These are phyloP conservation scores for Mycena capillaripes DNA, from an alignment of 768 basidiomycete genomes.

Conservation along the genomic window DNA sequence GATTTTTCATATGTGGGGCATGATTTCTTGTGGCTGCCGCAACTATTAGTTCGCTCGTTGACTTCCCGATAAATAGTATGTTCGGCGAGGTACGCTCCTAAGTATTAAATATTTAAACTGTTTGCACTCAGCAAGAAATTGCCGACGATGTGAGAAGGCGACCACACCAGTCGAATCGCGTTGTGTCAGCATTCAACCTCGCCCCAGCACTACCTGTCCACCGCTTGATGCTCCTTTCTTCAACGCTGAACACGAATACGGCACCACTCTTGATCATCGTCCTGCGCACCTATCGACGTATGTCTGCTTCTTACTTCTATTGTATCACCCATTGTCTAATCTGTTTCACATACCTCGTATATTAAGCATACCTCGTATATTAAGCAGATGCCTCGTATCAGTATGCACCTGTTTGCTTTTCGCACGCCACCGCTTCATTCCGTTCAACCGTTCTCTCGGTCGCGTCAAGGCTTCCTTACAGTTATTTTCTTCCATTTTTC, in stretches of 20 bases:
- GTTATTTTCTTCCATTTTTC: no score
- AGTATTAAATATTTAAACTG: not conserved
- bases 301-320: no score
- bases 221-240: conserved; percentile 89
- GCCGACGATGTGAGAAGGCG: conserved; percentile 85
- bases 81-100: not conserved
- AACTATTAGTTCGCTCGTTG: conserved; percentile 73
- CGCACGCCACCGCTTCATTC: no score
- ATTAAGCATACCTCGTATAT: no score
- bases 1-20: conserved; percentile 65
- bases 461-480: no score
- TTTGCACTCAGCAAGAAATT: conserved; percentile 78
- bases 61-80: conserved; percentile 89
- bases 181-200: conserved; percentile 37
- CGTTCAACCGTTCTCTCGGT: no score
- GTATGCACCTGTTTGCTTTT: no score
- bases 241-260: conserved; percentile 90
- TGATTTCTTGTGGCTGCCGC: conserved; percentile 63
- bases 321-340: no score
- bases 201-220: conserved; percentile 72
- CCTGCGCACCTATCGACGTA: no score
- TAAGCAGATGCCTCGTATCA: no score
- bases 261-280: conserved; percentile 77
- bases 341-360: no score
- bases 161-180: conserved; percentile 83